These are phyloP conservation scores for Amanita fuliginea DNA, from an alignment of 768 basidiomycete species.

Conservation along the genomic window DNA sequence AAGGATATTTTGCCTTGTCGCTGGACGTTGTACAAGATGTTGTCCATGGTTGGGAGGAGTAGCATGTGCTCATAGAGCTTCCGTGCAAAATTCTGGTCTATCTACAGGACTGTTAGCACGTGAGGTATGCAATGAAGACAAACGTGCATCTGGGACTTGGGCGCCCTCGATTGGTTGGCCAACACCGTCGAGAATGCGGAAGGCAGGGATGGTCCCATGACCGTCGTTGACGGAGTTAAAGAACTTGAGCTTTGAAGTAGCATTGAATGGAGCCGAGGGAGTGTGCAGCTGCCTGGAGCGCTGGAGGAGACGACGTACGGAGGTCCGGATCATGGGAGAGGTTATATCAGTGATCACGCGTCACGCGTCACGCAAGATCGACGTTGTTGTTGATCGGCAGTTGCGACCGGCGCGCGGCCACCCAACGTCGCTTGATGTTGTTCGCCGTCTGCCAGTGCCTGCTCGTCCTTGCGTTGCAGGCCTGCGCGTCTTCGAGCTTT, in stretches of 20 bases:
- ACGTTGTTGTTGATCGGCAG: too few species aligned
- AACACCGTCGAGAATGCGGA: slow-evolving; percentile 72
- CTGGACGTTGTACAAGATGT: slow-evolving; percentile 83
- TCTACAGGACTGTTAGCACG: slow-evolving; percentile 24
- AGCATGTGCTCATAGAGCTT: slow-evolving; percentile 75
- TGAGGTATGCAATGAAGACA: not conserved
- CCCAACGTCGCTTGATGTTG: slow-evolving; percentile 7
- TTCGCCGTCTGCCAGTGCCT: slow-evolving; percentile 19
- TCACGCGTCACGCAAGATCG: slow-evolving; percentile 8
- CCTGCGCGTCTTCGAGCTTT: slow-evolving; percentile 29
- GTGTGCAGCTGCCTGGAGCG: slow-evolving; percentile 2
- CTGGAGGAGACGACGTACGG: slow-evolving; percentile 9
- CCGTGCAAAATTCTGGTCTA: slow-evolving; percentile 57
- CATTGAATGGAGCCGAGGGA: slow-evolving; percentile 40
- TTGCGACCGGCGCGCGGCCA: slow-evolving; percentile 13
- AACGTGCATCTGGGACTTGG: slow-evolving; percentile 59
- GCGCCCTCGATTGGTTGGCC: slow-evolving; percentile 69
- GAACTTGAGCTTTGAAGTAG: slow-evolving; percentile 56
- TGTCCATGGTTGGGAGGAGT: slow-evolving; percentile 75
- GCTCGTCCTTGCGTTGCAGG: slow-evolving; percentile 11
- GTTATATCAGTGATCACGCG: not conserved
- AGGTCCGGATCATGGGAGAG: slow-evolving; percentile 23
- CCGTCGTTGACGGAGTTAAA: slow-evolving; percentile 66
- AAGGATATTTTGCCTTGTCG: slow-evolving; percentile 90
- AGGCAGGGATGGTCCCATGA: slow-evolving; percentile 68